A percentile compares a stretch with the other conserved stretches of the same genome.
Conservation (phyloP, 106 monocot genomes). For the Acanthochlamys bracteata region DNA sequence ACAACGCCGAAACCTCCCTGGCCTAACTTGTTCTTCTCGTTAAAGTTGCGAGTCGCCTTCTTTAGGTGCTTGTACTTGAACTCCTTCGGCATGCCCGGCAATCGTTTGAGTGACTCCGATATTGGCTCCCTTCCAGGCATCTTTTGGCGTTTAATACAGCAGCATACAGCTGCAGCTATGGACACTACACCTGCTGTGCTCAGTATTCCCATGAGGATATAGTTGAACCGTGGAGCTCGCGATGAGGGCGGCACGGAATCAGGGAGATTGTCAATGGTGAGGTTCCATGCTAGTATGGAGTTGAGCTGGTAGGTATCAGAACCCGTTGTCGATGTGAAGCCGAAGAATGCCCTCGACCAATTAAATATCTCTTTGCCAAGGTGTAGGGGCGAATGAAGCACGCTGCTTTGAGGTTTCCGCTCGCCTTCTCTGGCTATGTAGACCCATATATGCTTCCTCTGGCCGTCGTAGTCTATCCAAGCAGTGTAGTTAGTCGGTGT, state of each 20-base stretch:
- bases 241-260: too few relatives aligned
- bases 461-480: conserved; percentile 77
- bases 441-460: conserved; percentile 16
- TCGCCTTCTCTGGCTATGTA: conserved; percentile 19
- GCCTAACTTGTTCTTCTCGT: conserved; percentile 19
- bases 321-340: conserved; percentile 57
- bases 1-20: conserved; percentile 26
- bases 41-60: conserved; percentile 21
- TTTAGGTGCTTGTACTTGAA: conserved; percentile 5
- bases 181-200: neutral
- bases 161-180: neutral
- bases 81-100: conserved; percentile 44
- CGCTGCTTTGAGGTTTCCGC: conserved; percentile 18
- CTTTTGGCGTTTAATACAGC: conserved; percentile 7
- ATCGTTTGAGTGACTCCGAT: conserved; percentile 20
- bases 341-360: conserved; percentile 50
- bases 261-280: conserved; percentile 43
- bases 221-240: neutral
- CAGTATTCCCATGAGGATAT: conserved; percentile 14
- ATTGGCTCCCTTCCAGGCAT: conserved; percentile 16
- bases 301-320: conserved; percentile 31
- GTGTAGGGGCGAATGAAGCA: conserved; percentile 33
- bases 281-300: conserved; percentile 39
- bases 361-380: conserved; percentile 23
- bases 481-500: conserved; percentile 24